These are phyloP conservation scores for Akanthomyces muscarius DNA, from an alignment of 2,329 filamentous ascomycete species.

Conservation along the genomic window DNA sequence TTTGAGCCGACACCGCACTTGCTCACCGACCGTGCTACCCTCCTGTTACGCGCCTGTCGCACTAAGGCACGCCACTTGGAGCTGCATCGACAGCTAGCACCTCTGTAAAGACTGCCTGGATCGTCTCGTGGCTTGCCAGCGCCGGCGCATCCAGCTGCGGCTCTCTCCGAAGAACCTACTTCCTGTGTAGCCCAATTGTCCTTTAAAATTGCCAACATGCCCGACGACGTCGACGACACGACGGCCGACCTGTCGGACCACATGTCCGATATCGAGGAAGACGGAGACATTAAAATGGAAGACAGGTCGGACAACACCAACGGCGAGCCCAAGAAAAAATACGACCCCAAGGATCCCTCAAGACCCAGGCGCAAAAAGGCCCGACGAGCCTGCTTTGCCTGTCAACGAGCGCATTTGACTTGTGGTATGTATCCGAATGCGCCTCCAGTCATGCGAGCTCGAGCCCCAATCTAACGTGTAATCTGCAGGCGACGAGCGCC, in stretches of 20 bases:
- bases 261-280: slow-evolving; percentile 58
- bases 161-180: neutral
- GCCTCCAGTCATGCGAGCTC: neutral
- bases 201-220: slow-evolving; percentile 44
- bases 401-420: slow-evolving; percentile 93
- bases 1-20: neutral
- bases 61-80: neutral
- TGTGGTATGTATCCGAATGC: slow-evolving; percentile 70
- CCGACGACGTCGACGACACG: slow-evolving; percentile 50
- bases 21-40: neutral
- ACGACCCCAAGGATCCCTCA: slow-evolving; percentile 82
- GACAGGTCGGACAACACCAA: slow-evolving; percentile 46
- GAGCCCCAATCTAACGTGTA: slow-evolving; percentile 26
- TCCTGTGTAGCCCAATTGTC: slow-evolving; percentile 8
- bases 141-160: neutral
- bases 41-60: neutral
- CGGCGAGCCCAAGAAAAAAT: slow-evolving; percentile 60
- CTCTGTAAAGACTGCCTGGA: neutral
- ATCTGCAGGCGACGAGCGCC: slow-evolving; percentile 79
- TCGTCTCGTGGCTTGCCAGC: neutral
- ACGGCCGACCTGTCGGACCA: slow-evolving; percentile 54
- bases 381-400: slow-evolving; percentile 90
- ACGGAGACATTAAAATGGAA: slow-evolving; percentile 46
- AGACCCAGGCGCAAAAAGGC: slow-evolving; percentile 94
- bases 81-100: neutral